A percentile compares a stretch with the other conserved stretches of the same genome.
These are phyloP conservation scores for Plantago elongata DNA, from an alignment of 257 asterid species.

Conservation along the genomic window DNA sequence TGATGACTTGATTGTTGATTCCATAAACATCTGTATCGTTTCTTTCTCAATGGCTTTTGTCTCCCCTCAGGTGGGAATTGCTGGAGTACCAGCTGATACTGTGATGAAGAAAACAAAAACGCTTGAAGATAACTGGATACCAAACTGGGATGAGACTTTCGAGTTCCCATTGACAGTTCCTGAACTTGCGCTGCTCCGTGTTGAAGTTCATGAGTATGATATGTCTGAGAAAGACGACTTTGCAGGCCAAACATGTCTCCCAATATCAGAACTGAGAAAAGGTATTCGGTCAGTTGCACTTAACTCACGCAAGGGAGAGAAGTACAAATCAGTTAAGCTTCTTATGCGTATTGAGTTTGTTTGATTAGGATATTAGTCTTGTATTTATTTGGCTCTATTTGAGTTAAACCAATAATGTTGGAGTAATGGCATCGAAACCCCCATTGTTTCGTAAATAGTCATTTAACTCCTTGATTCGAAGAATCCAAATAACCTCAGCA, in stretches of 20 bases:
- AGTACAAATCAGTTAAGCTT: slow-evolving; percentile 57
- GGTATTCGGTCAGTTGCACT: slow-evolving; percentile 83
- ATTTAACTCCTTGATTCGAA: background rate
- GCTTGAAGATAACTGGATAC: slow-evolving; percentile 81
- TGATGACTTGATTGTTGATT: background rate
- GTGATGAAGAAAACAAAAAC: slow-evolving; percentile 64
- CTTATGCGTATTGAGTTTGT: slow-evolving; percentile 70
- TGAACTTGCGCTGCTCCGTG: slow-evolving; percentile 69
- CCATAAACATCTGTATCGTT: background rate
- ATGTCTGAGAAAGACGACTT: slow-evolving; percentile 86
- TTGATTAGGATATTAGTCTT: slow-evolving; percentile 22
- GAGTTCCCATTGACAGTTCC: slow-evolving; percentile 76
- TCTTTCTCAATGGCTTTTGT: background rate
- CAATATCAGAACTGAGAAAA: slow-evolving; percentile 60
- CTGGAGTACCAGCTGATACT: slow-evolving; percentile 68
- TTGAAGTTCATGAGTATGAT: slow-evolving; percentile 79
- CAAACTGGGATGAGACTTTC: slow-evolving; percentile 69
- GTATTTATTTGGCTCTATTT: slow-evolving; percentile 2
- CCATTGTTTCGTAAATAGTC: slow-evolving; percentile 1
- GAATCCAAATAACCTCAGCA: background rate
- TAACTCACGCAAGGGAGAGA: slow-evolving; percentile 46
- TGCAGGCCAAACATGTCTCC: slow-evolving; percentile 80
- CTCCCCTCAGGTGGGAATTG: slow-evolving; percentile 67
- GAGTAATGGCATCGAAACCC: background rate
- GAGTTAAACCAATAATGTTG: background rate